Evolutionary conservation across 352 stramenopile genomes (phyloP).

Genomic region (Globisporangium megalacanthum): DNA sequence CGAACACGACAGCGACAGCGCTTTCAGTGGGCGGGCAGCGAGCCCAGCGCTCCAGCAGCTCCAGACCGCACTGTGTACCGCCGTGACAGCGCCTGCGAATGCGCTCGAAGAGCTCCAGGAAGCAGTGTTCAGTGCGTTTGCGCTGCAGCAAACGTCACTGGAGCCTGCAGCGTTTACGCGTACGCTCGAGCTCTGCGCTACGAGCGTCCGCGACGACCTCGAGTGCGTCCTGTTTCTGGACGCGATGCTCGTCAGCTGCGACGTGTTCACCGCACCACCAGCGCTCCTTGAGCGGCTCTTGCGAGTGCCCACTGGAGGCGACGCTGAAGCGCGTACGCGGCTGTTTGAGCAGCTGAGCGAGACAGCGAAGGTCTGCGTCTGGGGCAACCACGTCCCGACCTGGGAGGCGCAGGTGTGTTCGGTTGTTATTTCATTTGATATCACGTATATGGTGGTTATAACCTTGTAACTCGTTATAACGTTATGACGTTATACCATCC

Average conservation of each 20-base stretch:
- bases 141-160: constrained; percentile 13
- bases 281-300: constrained; percentile 4
- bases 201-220: constrained; percentile 16
- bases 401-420: constrained; percentile 20
- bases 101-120: constrained; percentile 25
- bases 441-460: not conserved
- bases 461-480: too few species aligned
- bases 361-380: constrained; percentile 22
- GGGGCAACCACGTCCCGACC: constrained; percentile 34
- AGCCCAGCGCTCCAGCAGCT: constrained; percentile 21
- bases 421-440: too few species aligned
- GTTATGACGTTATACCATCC: not conserved
- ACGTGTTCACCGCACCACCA: not conserved
- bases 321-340: not conserved
- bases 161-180: constrained; percentile 12
- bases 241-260: constrained; percentile 3
- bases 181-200: constrained; percentile 26
- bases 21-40: not conserved
- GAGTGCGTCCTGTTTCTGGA: constrained; percentile 18
- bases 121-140: constrained; percentile 16
- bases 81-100: constrained; percentile 7
- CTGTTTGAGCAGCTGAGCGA: constrained; percentile 26
- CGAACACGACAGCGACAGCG: not conserved
- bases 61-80: constrained; percentile 29
- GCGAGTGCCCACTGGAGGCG: not conserved